A percentile compares a stretch with the other conserved stretches of the same genome.
These are phyloP conservation scores for Zygosaccharomyces sapae DNA, from an alignment of 1,139 yeast genomes.

Conservation along the genomic window DNA sequence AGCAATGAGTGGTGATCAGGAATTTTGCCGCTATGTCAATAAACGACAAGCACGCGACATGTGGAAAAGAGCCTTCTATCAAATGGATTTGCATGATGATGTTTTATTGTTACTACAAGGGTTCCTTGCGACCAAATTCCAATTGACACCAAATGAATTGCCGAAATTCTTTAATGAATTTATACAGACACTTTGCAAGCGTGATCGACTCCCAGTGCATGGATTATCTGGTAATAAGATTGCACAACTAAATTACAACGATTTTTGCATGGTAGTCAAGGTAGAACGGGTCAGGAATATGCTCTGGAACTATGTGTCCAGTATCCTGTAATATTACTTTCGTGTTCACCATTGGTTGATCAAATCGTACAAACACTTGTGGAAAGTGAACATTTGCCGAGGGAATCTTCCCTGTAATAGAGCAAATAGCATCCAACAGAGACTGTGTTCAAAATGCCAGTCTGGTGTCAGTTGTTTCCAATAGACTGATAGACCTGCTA, in stretches of 20 bases:
- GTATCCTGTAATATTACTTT: slow-evolving; percentile 7
- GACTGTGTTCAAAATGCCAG: background rate
- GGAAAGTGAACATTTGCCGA: background rate
- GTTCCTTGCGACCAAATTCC: slow-evolving; percentile 12
- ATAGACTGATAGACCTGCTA: slow-evolving; percentile 5
- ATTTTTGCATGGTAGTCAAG: slow-evolving; percentile 16
- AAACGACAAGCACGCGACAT: slow-evolving; percentile 21
- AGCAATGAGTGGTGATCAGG: slow-evolving; percentile 19
- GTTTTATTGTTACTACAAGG: slow-evolving; percentile 20
- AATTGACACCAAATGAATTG: slow-evolving; percentile 6
- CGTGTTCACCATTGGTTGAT: slow-evolving; percentile 1
- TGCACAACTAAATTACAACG: slow-evolving; percentile 19
- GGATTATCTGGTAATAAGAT: slow-evolving; percentile 15
- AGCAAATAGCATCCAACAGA: background rate
- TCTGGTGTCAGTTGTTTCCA: slow-evolving; percentile 5
- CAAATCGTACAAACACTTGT: background rate
- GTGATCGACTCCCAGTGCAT: slow-evolving; percentile 6
- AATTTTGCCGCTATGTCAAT: slow-evolving; percentile 18
- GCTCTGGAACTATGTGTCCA: slow-evolving; percentile 18
- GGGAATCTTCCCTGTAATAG: background rate
- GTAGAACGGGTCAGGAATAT: slow-evolving; percentile 15
- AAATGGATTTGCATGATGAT: slow-evolving; percentile 6
- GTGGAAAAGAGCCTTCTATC: slow-evolving; percentile 23
- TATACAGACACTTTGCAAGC: slow-evolving; percentile 8
- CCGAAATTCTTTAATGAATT: slow-evolving; percentile 12